These are phyloP conservation scores for Aquanectria penicillioides DNA, from an alignment of 2,329 filamentous ascomycete genomes.

Conservation along the genomic window DNA sequence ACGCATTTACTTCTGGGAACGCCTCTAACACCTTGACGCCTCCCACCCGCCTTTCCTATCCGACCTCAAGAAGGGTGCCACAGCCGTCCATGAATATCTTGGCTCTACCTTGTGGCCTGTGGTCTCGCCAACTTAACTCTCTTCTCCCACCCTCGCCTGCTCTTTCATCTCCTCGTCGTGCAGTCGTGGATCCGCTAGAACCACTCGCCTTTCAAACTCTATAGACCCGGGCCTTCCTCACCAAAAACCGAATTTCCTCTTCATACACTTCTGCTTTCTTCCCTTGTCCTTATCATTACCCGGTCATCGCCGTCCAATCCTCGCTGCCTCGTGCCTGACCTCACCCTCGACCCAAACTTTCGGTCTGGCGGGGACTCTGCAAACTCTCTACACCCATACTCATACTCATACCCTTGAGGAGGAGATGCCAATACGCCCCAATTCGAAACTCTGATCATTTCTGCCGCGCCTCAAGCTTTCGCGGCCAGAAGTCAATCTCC, in stretches of 20 bases:
- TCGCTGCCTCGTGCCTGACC: conserved; percentile 21
- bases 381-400: conserved; percentile 4
- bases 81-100: conserved; percentile 22
- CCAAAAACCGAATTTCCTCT: background rate
- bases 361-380: conserved; percentile 10
- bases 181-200: conserved; percentile 18
- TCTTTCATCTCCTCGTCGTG: conserved; percentile 4
- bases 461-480: conserved; percentile 1
- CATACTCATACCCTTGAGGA: background rate
- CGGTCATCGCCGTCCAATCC: conserved; percentile 10
- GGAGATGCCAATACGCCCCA: conserved; percentile 11
- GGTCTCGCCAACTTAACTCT: conserved; percentile 17
- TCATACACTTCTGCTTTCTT: background rate
- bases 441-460: conserved; percentile 12
- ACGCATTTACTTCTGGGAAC: conserved; percentile 17
- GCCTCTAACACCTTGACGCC: conserved; percentile 23
- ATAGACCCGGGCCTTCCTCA: conserved; percentile 13
- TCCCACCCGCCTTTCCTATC: background rate
- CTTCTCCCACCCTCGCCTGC: background rate
- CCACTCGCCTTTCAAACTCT: conserved; percentile 20
- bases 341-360: conserved; percentile 3
- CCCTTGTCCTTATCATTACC: background rate
- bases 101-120: conserved; percentile 9
- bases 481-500: conserved; percentile 3
- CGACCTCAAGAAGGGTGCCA: conserved; percentile 10